These are phyloP conservation scores for Fusarium abutilonis DNA, from an alignment of 2,329 filamentous ascomycete genomes.

Conservation along the genomic window DNA sequence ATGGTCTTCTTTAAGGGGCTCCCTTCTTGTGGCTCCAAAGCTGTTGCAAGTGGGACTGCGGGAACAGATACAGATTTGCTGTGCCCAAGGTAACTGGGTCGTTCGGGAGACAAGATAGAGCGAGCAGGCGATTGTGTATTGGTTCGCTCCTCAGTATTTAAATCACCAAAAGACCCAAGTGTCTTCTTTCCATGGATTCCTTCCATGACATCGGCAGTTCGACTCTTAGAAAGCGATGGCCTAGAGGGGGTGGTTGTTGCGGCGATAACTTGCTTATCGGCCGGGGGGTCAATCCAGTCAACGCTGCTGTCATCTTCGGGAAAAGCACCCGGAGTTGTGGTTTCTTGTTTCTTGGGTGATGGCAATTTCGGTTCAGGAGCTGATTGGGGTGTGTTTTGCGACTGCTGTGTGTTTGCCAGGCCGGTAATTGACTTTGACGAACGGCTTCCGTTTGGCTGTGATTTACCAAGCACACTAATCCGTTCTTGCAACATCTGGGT, in stretches of 20 bases:
- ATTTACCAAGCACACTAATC: conserved; percentile 77
- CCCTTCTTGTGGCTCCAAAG: conserved; percentile 32
- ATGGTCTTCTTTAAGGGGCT: conserved; percentile 65
- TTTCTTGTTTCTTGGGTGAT: conserved; percentile 45
- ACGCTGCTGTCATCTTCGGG: conserved; percentile 63
- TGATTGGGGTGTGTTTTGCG: conserved; percentile 43
- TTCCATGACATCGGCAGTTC: conserved; percentile 71
- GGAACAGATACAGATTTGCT: conserved; percentile 73
- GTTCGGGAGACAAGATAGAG: conserved; percentile 22
- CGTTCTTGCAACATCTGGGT: conserved; percentile 92
- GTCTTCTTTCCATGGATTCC: conserved; percentile 60
- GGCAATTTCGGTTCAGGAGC: conserved; percentile 44
- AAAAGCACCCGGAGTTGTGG: conserved; percentile 68
- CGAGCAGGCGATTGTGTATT: conserved; percentile 28
- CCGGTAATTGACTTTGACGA: conserved; percentile 60
- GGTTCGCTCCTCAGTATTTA: conserved; percentile 7
- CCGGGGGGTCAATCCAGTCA: conserved; percentile 70
- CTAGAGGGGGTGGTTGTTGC: conserved; percentile 50
- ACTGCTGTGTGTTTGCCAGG: conserved; percentile 48
- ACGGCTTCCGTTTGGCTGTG: conserved; percentile 59
- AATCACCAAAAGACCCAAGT: conserved; percentile 56
- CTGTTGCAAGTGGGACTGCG: conserved; percentile 52
- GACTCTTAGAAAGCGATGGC: conserved; percentile 67
- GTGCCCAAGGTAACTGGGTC: conserved; percentile 49
- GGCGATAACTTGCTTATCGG: conserved; percentile 44